Percentiles rank a stretch among this genome's conserved stretches.
phyloP scores from a whole-genome alignment of 768 basidiomycete genomes.

The Pleurotus eryngii region DNA sequence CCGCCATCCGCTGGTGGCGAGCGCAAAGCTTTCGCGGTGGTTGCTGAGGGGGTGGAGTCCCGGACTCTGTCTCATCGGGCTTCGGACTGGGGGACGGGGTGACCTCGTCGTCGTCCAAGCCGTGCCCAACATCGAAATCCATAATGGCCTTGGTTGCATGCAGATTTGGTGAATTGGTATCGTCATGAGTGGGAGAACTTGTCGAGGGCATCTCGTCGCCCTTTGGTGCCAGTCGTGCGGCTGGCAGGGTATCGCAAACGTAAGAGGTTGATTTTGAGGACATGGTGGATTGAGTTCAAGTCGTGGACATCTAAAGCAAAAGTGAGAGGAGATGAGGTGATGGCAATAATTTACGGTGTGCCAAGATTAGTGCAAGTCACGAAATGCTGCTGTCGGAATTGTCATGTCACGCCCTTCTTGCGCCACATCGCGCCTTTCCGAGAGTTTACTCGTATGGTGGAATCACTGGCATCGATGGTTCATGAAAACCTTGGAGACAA shows the following conservation, averaged over 20 bases:
- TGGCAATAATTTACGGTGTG: constrained; percentile 11
- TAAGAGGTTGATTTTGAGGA: constrained; percentile 32
- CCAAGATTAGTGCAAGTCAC: constrained; percentile 1
- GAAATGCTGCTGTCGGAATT: constrained; percentile 2
- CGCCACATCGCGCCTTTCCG: constrained; percentile 46
- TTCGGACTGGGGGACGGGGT: constrained; percentile 33
- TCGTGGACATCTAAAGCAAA: constrained; percentile 7
- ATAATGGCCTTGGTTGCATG: constrained; percentile 1
- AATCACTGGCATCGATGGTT: not conserved
- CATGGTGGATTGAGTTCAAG: constrained; percentile 15
- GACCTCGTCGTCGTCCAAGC: constrained; percentile 35
- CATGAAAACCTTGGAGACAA: not conserved
- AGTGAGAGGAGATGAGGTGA: constrained; percentile 9
- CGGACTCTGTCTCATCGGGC: constrained; percentile 13
- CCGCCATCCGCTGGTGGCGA: constrained; percentile 93
- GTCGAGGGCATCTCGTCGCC: constrained; percentile 11
- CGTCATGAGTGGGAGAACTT: constrained; percentile 5
- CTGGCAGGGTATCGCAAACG: constrained; percentile 71
- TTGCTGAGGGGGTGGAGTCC: constrained; percentile 19
- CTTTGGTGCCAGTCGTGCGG: constrained; percentile 46
- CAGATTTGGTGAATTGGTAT: not conserved
- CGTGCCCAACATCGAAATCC: constrained; percentile 13
- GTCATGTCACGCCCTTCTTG: constrained; percentile 24
- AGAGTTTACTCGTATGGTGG: not conserved
- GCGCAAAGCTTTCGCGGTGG: constrained; percentile 82